These are phyloP conservation scores for Lentinula aciculospora DNA, from an alignment of 768 basidiomycete genomes.

Conservation along the genomic window DNA sequence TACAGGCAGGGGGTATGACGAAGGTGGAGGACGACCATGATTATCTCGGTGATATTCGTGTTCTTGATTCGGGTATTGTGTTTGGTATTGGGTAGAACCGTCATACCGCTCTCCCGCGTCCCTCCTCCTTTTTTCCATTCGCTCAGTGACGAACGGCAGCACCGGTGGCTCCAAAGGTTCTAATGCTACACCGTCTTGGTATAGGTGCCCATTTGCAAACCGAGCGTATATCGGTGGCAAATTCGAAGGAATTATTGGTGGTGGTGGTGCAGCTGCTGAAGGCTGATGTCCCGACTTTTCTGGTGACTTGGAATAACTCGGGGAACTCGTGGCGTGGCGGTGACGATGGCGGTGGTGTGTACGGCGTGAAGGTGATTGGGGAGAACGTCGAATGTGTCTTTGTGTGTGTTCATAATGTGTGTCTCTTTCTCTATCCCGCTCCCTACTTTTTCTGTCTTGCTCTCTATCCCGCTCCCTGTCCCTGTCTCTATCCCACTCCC, in stretches of 20 bases:
- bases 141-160: neutral
- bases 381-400: neutral
- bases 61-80: too few species aligned
- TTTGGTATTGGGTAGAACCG: neutral
- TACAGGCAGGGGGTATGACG: neutral
- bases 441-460: neutral
- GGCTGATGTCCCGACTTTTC: neutral
- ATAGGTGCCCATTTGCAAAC: neutral
- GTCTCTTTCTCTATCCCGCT: neutral
- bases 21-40: neutral
- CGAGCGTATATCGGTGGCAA: slow-evolving; percentile 1
- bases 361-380: neutral
- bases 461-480: neutral
- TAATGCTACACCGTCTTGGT: neutral
- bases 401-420: neutral
- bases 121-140: neutral
- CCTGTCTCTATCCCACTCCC: neutral
- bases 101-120: neutral
- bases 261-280: neutral
- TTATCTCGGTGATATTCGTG: neutral
- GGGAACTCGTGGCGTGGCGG: neutral
- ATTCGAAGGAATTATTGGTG: neutral
- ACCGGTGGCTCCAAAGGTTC: neutral
- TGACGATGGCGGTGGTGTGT: neutral
- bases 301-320: neutral